Conservation (phyloP, 768 basidiomycete species). For the Nevesoporus exiguus region DNA sequence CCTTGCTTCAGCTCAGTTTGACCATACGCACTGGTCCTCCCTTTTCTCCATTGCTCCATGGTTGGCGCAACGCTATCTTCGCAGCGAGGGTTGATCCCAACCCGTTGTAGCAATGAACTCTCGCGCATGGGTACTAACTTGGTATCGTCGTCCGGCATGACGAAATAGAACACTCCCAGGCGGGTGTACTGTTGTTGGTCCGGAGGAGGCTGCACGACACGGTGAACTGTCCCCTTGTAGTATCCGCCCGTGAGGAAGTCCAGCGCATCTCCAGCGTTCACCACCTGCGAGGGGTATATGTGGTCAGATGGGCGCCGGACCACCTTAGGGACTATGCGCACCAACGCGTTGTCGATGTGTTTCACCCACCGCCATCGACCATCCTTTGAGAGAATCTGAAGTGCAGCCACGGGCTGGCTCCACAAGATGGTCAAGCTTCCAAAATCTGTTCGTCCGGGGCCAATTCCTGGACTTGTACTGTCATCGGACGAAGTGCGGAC, state of each 20-base stretch:
- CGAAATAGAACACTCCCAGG: conserved; percentile 59
- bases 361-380: conserved; percentile 58
- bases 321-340: conserved; percentile 19
- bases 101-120: conserved; percentile 47
- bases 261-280: conserved; percentile 59
- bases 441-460: conserved; percentile 36
- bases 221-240: conserved; percentile 58
- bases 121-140: conserved; percentile 42
- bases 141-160: conserved; percentile 47
- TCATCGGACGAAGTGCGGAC: background rate
- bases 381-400: conserved; percentile 53
- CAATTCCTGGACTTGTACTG: background rate
- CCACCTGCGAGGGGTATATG: conserved; percentile 37
- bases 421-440: conserved; percentile 56
- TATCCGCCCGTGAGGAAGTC: conserved; percentile 60
- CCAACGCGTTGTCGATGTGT: conserved; percentile 57
- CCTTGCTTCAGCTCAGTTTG: conserved; percentile 41
- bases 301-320: background rate
- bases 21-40: conserved; percentile 51
- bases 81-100: conserved; percentile 38
- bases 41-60: conserved; percentile 51
- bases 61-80: conserved; percentile 44
- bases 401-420: conserved; percentile 56
- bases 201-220: conserved; percentile 56
- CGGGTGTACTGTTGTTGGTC: conserved; percentile 52